Base-by-base conservation (phyloP, 495 filamentous ascomycete genomes). In the Evansstolkia leycettana region DNA sequence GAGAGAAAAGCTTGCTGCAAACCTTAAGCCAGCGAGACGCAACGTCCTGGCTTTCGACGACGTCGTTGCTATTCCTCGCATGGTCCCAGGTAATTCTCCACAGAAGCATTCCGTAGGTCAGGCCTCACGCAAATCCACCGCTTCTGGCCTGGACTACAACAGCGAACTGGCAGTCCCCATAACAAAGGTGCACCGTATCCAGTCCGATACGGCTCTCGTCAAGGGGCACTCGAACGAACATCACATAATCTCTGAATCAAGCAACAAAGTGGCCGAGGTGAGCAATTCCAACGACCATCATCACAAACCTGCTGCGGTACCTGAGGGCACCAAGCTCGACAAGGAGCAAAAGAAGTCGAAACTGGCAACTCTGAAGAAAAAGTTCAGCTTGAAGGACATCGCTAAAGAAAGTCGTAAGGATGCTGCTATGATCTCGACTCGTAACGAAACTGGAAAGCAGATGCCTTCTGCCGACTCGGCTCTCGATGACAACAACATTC, bases 311-410 rank as follows among this genome's bases (percentile, higher is more conserved):
- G 12, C 9, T 6, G 19, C 12, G 12, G 26, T 12, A 12, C 13
- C 35, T 6, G 17, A 12, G 0, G 20, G 19, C 28, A 13, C 30
- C 4, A 36, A n/a, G n/a, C 10, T 25, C 1, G 24, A 27, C 6
- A 37, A 46, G 0, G 37, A 42, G 11, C 56, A 50, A 33, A 58
- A 60, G 33, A 50, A 36, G 32, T 57, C 49, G 0, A 45, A 45
- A 5, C 31, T 58, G 26, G 49, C 51, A 2, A 35, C 48, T 9
- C 38, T 58, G 20, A 42, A 45, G 24, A 50, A 49, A 7, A 58
- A 63, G 34, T 41, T 58, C 28, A 58, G 54, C 31, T 45, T 57
- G 32, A 60, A 54, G 28, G 55, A 63, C 18, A 19, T 62, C 2
- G 47, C 38, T 2, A 58, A 54, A 20, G 58, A 60, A 15, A 33